A percentile compares a stretch with the other conserved stretches of the same genome.
Evolutionary conservation across 2,329 filamentous ascomycete genomes (phyloP).

Genomic region (Cytospora chrysosperma): DNA sequence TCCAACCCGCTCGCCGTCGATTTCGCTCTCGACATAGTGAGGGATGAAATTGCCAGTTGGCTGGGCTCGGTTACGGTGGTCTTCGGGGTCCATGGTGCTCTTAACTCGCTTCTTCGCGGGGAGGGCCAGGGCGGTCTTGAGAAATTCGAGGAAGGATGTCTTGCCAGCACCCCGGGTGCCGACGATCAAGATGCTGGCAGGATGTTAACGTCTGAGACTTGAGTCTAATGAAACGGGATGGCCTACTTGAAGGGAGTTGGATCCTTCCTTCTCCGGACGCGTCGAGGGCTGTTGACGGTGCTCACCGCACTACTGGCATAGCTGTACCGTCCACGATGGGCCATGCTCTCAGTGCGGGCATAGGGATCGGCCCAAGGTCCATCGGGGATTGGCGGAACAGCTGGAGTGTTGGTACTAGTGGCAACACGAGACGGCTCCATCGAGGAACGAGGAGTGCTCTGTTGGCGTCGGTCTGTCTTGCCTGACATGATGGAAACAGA

Average conservation of each 20-base stretch:
- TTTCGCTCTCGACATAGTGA: slow-evolving; percentile 90
- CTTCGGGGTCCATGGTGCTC: slow-evolving; percentile 55
- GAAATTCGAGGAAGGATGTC: slow-evolving; percentile 94
- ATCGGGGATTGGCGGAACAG: slow-evolving; percentile 58
- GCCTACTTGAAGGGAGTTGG: slow-evolving; percentile 98
- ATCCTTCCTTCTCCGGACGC: slow-evolving; percentile 91
- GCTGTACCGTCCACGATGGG: slow-evolving; percentile 91
- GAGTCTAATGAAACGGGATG: background rate
- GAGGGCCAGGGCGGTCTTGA: slow-evolving; percentile 80
- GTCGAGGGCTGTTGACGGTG: slow-evolving; percentile 87
- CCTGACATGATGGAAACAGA: slow-evolving; percentile 59
- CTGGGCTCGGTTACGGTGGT: slow-evolving; percentile 51
- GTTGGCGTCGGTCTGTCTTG: slow-evolving; percentile 38
- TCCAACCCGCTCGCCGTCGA: slow-evolving; percentile 87
- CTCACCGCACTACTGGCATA: slow-evolving; percentile 91
- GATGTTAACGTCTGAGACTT: slow-evolving; percentile 12
- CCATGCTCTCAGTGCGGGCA: slow-evolving; percentile 88
- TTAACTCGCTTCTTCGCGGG: slow-evolving; percentile 74
- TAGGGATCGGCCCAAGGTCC: slow-evolving; percentile 71
- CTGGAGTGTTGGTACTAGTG: slow-evolving; percentile 43
- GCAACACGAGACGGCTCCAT: slow-evolving; percentile 49
- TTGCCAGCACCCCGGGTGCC: slow-evolving; percentile 88
- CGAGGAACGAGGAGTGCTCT: slow-evolving; percentile 46
- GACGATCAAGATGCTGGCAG: slow-evolving; percentile 77
- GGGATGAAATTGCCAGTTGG: slow-evolving; percentile 74